Base-by-base conservation (phyloP, 2,329 filamentous ascomycete genomes). In the Xylariaceae sp. region DNA sequence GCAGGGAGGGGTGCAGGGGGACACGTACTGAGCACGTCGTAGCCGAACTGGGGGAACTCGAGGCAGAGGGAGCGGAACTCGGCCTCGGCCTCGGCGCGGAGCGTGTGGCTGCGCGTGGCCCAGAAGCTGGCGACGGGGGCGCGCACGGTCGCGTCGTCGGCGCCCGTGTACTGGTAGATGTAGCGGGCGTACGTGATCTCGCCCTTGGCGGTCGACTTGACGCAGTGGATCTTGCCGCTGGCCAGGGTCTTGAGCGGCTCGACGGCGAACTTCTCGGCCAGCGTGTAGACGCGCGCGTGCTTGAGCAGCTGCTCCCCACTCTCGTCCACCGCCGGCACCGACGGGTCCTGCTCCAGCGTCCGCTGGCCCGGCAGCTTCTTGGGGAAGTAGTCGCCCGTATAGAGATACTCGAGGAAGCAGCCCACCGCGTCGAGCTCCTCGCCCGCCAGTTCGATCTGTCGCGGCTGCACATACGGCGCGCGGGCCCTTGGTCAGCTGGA, bases 141-240 rank as follows among this genome's bases (percentile, higher is more conserved):
- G 47, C 88, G 78, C 49, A 94, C 86, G 3, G 75, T 75, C 10
- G 61, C 65, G 59, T 94, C 86, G 40, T 83, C 76, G 31, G 69
- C 60, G 35, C 63, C 59, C 9, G 84, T 92, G 61, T 86, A 77
- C 40, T 76, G 77, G 66, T 94, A 94, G 19, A 94, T 83, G 63
- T 88, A 95, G 56, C 87, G 78, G 7, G 89, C 89, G 59, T 94
- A 95, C 17, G 80, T 77, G 53, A 95, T 89, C 67, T 95, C 89
- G 58, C 87, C 89, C 62, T 81, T 82, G 22, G 87, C 86, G 0
- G 84, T 93, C 28, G 82, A 86, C 53, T 88, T 82, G 51, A 94
- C 83, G 57, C 85, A 85, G 67, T 94, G 87, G 51, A 95, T 94
- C 68, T 95, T 95, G 56, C 76, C 79, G 56, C 84, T 84, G 3